These are phyloP conservation scores for Zymoseptoria pseudotritici DNA, from an alignment of 2,329 filamentous ascomycete species.

Conservation along the genomic window DNA sequence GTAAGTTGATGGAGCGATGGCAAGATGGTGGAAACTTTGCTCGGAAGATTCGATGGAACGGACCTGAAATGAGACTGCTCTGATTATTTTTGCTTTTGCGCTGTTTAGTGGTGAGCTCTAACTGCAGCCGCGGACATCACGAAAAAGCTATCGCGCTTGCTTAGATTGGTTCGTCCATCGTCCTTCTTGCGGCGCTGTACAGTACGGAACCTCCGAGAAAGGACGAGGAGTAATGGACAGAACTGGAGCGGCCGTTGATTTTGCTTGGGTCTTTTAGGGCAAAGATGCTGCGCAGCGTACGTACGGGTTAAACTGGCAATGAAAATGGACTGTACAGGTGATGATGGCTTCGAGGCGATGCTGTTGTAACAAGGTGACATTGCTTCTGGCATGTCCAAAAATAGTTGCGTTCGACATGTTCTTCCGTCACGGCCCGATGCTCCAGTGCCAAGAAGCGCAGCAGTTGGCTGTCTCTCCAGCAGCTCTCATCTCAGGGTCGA, in stretches of 20 bases:
- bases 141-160: background rate
- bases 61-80: background rate
- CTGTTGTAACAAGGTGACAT: background rate
- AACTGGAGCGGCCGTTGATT: background rate
- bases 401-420: background rate
- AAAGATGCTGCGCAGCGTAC: background rate
- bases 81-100: background rate
- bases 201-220: background rate
- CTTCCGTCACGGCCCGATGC: background rate
- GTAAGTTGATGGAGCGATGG: background rate
- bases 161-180: background rate
- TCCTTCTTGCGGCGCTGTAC: background rate
- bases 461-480: background rate
- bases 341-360: background rate
- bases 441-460: background rate
- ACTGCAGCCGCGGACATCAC: background rate
- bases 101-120: background rate
- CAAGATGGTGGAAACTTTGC: background rate
- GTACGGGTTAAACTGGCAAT: background rate
- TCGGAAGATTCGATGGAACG: background rate
- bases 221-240: background rate
- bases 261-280: background rate
- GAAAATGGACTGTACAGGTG: background rate
- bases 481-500: background rate
- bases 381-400: background rate